Base-by-base conservation (phyloP, 352 stramenopile genomes). In the Phytophthora citricola region DNA sequence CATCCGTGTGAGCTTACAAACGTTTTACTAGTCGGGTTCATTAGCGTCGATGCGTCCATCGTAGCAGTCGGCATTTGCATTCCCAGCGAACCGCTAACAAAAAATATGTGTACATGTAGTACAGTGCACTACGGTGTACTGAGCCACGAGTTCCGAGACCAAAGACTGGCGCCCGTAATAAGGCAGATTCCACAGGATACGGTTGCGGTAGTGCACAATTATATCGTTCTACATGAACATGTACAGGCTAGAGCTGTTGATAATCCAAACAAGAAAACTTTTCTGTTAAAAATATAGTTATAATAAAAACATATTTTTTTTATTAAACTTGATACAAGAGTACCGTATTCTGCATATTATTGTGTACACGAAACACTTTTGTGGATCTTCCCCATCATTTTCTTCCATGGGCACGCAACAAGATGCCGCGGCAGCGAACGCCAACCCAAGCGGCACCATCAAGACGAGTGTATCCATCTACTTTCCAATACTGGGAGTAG, bases 401-500 rank as follows among this genome's bases (percentile, higher is more conserved):
- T 22, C 40, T 40, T 55, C n/a, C 27, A 73, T 74, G 66, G 60
- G 64, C 45, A 75, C 79, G 31, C 81, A 88, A 48, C 49, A 84
- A 48, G 67, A 90, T 14, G 82, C 79, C 2, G 60, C 65, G 8
- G 53, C 67, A 8, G 85, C 82, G 15, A 87, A 71, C 53, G 76
- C 82, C 51, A 78, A 94, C 58, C 87, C 87, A 41, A 93, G 85
- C 58, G 69, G 59, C 41, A 93, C 87, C 48, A 63, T 94, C 52
- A 75, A 83, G 60, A 92, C 81, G 4, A 92, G 79, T 47, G 61
- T 78, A 20, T 76, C 62, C 57, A 91, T 94, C 56, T 93, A 94
- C 60, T 69, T 86, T 29, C 59, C 81, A 7, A 63, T 93, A 22
- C 51, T 91, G 20, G 74, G 14, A 45, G 54, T 63, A n/a, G 79